Evolutionary conservation across 805 yeast genomes (phyloP), one percentile per base, ranked within the genome.

Genomic region (Tetrapisispora iriomotensis): DNA sequence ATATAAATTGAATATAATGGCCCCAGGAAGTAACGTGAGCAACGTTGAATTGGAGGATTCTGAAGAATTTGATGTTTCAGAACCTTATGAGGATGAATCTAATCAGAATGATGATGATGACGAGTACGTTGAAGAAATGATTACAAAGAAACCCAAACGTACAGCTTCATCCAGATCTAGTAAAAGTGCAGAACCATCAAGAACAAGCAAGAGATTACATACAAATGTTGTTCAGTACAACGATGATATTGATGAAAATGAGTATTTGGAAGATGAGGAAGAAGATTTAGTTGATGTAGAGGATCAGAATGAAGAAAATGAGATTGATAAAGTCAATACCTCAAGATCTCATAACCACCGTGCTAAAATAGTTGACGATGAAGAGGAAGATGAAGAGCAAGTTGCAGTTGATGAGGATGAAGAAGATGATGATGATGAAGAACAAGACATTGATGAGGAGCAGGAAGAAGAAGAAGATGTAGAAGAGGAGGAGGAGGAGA

Each of bases 371-470:
- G 45, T 40, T 17, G 42, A 36, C 9, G 41, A 37, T 5, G 45
- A 42, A 20, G 44, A 41, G 27, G 41, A 39, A 34, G 45, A 48
- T 21, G 42, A 40, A 34, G 42, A 50, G 34, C 51, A 41, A 4
- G 41, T 42, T 24, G 51, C 46, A 15, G 50, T 46, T 15, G 50
- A 49, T n/a, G 61, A 51, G 1, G 53, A 47, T 28, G 58, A 45
- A 7, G 56, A 41, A 30, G 43, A 40, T 13, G 42, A 42, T 26
- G 50, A 47, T n/a, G 47, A 44, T 14, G 50, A 49, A 13, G 61
- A 51, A 1, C 52, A 47, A 34, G 56, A 45, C 8, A 57, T 44
- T 28, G 42, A 39, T 15, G 45, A 37, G 21, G 42, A 40, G 17
- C 48, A 41, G 20, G 38, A 31, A 18, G 44, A 45, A 24, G 40